Evolutionary conservation across 2,329 filamentous ascomycete species (phyloP).

Genomic region (Emydomyces testavorans): DNA sequence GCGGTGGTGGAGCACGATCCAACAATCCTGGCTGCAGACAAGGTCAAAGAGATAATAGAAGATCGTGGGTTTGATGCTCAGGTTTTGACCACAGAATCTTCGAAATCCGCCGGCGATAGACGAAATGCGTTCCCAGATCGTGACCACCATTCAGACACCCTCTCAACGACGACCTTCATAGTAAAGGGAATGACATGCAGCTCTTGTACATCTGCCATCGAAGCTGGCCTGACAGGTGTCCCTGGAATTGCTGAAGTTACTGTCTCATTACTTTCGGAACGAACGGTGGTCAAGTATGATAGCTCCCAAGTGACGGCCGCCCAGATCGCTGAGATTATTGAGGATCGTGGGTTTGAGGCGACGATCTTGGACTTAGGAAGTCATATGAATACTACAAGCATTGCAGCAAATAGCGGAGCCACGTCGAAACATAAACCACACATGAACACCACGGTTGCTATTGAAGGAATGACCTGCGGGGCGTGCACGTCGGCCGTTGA

Average conservation of each 20-base stretch:
- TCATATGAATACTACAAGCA: constrained; percentile 35
- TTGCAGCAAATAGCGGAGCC: constrained; percentile 41
- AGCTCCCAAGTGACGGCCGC: constrained; percentile 40
- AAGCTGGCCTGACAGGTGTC: constrained; percentile 65
- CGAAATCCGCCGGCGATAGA: constrained; percentile 36
- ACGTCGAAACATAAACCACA: constrained; percentile 25
- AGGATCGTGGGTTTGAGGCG: constrained; percentile 41
- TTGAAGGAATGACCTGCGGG: constrained; percentile 96
- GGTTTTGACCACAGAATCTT: constrained; percentile 70
- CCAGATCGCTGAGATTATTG: constrained; percentile 40
- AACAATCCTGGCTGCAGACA: constrained; percentile 57
- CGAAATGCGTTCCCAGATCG: constrained; percentile 27
- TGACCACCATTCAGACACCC: constrained; percentile 7
- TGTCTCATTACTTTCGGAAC: constrained; percentile 72
- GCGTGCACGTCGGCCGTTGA: constrained; percentile 91
- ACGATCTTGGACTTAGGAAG: constrained; percentile 38
- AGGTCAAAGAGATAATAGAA: constrained; percentile 75
- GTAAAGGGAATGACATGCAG: constrained; percentile 87
- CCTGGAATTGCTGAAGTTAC: constrained; percentile 63
- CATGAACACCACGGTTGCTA: constrained; percentile 69
- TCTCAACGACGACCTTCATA: constrained; percentile 56
- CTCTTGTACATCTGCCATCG: constrained; percentile 75
- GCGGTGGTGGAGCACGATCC: constrained; percentile 91
- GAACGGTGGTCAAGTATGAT: constrained; percentile 77
- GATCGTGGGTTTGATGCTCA: constrained; percentile 86